These are phyloP conservation scores for Volvox reticuliferus DNA, from an alignment of 139 green algal species.

Conservation along the genomic window DNA sequence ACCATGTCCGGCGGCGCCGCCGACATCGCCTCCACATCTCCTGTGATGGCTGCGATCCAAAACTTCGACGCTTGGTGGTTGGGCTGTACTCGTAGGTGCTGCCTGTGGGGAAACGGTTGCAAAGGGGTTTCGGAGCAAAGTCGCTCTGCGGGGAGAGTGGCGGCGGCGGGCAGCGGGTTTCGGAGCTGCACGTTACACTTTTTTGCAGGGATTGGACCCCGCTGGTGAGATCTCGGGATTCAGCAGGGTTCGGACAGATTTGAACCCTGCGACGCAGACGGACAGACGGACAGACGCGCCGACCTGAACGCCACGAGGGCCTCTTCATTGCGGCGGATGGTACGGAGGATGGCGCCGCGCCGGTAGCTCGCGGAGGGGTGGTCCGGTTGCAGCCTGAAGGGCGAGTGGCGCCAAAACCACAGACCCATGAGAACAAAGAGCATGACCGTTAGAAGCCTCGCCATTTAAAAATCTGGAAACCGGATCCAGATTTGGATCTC, in stretches of 20 bases:
- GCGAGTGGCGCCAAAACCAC: background rate
- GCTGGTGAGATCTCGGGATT: too few species aligned
- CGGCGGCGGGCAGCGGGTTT: too few species aligned
- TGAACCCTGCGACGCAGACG: too few species aligned
- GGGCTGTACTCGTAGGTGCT: slow-evolving; percentile 60
- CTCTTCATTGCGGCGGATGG: slow-evolving; percentile 47
- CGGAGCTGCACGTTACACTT: too few species aligned
- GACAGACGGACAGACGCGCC: too few species aligned
- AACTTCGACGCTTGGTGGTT: slow-evolving; percentile 55
- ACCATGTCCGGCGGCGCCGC: slow-evolving; percentile 33
- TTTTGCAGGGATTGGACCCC: too few species aligned
- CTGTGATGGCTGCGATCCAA: slow-evolving; percentile 65
- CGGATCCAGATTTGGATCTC: too few species aligned
- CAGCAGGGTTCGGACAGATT: too few species aligned
- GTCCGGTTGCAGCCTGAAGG: slow-evolving; percentile 55
- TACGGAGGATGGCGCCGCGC: slow-evolving; percentile 37
- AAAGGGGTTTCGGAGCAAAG: background rate
- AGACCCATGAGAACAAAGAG: too few species aligned
- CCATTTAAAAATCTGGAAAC: too few species aligned
- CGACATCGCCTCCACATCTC: slow-evolving; percentile 34
- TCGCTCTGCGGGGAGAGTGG: too few species aligned
- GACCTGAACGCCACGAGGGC: slow-evolving; percentile 57
- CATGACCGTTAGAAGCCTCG: too few species aligned
- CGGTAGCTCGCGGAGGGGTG: slow-evolving; percentile 64
- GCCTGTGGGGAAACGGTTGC: slow-evolving; percentile 37